Percentiles rank a stretch among this genome's conserved stretches.
phyloP scores from a whole-genome alignment of 495 filamentous ascomycete species.

The Podospora appendiculata region DNA sequence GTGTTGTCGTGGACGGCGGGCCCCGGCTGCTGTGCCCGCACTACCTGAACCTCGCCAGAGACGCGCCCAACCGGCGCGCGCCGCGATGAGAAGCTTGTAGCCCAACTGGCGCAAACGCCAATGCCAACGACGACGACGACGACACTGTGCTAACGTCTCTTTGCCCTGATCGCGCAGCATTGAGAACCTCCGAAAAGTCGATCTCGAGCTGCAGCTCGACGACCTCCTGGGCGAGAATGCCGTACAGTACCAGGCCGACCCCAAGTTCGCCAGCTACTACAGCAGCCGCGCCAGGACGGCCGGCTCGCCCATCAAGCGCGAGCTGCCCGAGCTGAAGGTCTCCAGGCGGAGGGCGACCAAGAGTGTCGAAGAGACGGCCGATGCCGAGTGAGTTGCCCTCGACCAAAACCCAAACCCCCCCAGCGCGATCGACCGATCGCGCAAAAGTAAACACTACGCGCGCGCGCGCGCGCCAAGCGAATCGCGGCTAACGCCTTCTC shows the following conservation, averaged over 20 bases:
- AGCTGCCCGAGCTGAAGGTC: constrained; percentile 37
- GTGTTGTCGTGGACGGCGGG: no score
- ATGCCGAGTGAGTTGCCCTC: constrained; percentile 32
- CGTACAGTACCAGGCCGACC: constrained; percentile 50
- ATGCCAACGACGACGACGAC: not conserved
- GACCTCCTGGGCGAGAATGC: constrained; percentile 63
- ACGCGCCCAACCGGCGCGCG: not conserved
- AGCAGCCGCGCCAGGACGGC: constrained; percentile 46
- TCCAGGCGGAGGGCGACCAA: constrained; percentile 39
- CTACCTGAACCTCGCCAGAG: not conserved
- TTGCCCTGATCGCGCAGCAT: constrained; percentile 41
- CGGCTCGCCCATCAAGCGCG: constrained; percentile 72
- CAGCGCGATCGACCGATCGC: not conserved
- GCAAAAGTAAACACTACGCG: constrained; percentile 4
- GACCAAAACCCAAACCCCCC: not conserved
- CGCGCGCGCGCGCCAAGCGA: not conserved
- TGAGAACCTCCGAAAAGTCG: constrained; percentile 65
- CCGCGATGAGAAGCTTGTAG: not conserved
- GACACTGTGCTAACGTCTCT: not conserved
- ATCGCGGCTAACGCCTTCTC: constrained; percentile 1
- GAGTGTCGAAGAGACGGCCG: constrained; percentile 36
- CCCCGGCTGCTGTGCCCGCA: not conserved
- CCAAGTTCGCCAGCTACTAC: constrained; percentile 70
- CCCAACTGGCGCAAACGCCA: not conserved
- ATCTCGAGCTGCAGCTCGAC: constrained; percentile 73